Evolutionary conservation across 208 protist species (phyloP).

Genomic region (Leishmania lainsoni): DNA sequence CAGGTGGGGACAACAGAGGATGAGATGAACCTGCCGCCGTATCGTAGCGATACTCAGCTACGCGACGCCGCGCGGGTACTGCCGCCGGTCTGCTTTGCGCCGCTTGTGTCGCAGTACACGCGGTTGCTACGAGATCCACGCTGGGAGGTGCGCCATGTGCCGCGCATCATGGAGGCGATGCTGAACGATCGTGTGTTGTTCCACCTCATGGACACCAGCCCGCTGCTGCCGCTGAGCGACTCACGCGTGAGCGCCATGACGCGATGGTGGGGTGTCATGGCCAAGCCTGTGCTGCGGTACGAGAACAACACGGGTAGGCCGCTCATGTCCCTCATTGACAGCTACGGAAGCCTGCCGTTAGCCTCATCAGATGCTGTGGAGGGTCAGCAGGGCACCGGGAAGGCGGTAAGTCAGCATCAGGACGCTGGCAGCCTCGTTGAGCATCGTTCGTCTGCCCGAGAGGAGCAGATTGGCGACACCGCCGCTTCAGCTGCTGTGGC

Average conservation of each 20-base stretch:
- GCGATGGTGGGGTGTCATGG: constrained; percentile 58
- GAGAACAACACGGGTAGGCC: constrained; percentile 27
- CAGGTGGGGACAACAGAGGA: constrained; percentile 27
- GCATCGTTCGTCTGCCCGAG: background rate
- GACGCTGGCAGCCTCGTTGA: background rate
- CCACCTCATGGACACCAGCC: constrained; percentile 53
- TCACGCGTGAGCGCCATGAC: constrained; percentile 52
- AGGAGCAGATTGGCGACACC: background rate
- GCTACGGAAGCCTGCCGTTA: background rate
- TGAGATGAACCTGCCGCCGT: constrained; percentile 22
- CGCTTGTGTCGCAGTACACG: constrained; percentile 40
- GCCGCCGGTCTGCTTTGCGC: constrained; percentile 38
- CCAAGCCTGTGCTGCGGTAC: constrained; percentile 41
- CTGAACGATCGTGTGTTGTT: constrained; percentile 72
- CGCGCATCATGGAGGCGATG: constrained; percentile 55
- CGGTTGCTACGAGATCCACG: constrained; percentile 33
- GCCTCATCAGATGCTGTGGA: constrained; percentile 1
- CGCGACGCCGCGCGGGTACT: constrained; percentile 35
- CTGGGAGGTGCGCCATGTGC: constrained; percentile 39
- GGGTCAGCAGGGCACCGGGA: background rate
- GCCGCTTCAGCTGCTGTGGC: background rate
- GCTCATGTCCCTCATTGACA: constrained; percentile 14
- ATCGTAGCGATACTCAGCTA: constrained; percentile 32
- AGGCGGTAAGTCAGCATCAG: background rate
- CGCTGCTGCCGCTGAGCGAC: constrained; percentile 47